These are phyloP conservation scores for Hemerocallis citrina DNA, from an alignment of 106 monocot genomes.

Conservation along the genomic window DNA sequence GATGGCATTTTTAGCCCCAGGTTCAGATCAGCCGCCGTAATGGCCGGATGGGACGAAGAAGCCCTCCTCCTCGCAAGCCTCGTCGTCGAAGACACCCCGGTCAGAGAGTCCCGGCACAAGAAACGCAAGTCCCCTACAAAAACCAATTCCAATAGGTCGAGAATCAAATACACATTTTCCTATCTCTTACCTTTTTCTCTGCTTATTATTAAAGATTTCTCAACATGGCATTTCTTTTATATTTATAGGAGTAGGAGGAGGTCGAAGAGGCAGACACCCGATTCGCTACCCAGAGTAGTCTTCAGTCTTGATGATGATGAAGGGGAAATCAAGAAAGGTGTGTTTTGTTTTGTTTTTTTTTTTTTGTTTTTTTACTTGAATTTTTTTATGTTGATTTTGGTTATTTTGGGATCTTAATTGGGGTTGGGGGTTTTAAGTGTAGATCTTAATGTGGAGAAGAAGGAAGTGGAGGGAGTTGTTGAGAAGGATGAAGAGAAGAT, in stretches of 20 bases:
- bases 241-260: slow-evolving; percentile 36
- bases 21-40: slow-evolving; percentile 43
- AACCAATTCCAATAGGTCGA: slow-evolving; percentile 31
- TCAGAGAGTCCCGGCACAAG: slow-evolving; percentile 36
- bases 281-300: slow-evolving; percentile 30
- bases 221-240: neutral
- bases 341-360: neutral
- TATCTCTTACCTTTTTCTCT: neutral
- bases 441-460: slow-evolving; percentile 5
- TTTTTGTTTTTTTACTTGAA: neutral
- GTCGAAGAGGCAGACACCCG: slow-evolving; percentile 13
- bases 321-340: slow-evolving; percentile 13
- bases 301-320: slow-evolving; percentile 48
- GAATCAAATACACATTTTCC: neutral
- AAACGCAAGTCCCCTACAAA: slow-evolving; percentile 31
- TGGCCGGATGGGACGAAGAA: slow-evolving; percentile 70
- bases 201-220: neutral
- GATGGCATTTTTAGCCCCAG: slow-evolving; percentile 38
- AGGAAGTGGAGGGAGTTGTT: slow-evolving; percentile 9
- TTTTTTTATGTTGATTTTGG: no score
- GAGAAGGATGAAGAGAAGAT: slow-evolving; percentile 3
- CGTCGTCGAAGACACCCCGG: slow-evolving; percentile 59
- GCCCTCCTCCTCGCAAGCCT: slow-evolving; percentile 40
- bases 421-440: neutral
- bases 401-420: no score